Base-by-base conservation (phyloP, 1,139 yeast genomes). In the Hemisphaericaspora xylofermentans region DNA sequence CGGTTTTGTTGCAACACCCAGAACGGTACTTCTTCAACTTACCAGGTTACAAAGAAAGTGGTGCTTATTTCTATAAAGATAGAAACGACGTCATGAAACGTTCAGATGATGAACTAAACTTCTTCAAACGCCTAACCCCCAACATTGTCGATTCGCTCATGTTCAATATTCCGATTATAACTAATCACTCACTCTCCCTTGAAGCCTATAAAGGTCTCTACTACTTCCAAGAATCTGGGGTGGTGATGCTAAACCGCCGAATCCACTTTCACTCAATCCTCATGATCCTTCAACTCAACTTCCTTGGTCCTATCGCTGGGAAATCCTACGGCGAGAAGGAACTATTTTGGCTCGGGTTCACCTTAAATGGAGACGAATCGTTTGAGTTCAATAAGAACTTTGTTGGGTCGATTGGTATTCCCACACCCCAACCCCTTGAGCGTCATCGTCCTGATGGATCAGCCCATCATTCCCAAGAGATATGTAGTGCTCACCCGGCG, bases 41-140 rank as follows among this genome's bases (percentile, higher is more conserved):
- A 21, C 46, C 58, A n/a, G 67, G 65, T 24, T 76, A 68, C 48
- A 34, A 51, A 31, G 35, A 47, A 3, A 60, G 66, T 4, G 81
- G 81, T 1, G 62, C 80, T 2, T 59, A 64, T 35, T 68, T 78
- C 49, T 78, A 66, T 57, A 71, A 69, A 52, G 83, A 78, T 54
- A 53, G 83, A 35, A 41, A 50, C 14, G 68, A 66, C 47, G 51
- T 64, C 22, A 4, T 7, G n/a, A 4, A 24, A 4, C 7, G n/a
- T 6, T 9, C 13, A 9, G 27, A 10, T 9, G 41, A 58, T 27
- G 69, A 63, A 45, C 48, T 49, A 12, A 48, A 52, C n/a, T 64
- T 66, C 44, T 65, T 71, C 51, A 53, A 55, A 30, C 65, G 57
- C 41, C 45, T 76, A 19, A 56, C 71, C 34, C 78, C 79, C 1